Base-by-base conservation (phyloP, 306 rosid species). In the Corylus avellana region DNA sequence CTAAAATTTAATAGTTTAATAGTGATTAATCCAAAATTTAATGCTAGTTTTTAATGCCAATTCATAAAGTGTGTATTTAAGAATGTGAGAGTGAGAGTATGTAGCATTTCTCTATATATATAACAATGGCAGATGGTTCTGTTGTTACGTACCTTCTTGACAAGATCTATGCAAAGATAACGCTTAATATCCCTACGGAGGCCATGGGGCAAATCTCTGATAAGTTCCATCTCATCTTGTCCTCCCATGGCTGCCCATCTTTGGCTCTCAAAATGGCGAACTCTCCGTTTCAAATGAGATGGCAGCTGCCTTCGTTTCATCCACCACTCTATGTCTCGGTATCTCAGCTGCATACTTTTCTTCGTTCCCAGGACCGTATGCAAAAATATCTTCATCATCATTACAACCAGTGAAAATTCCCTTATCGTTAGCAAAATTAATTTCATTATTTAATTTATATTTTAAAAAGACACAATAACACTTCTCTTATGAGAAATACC, bases 291-390 rank as follows among this genome's bases (percentile, higher is more conserved):
- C 74, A 86, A 58, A 68, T 70, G 84, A 39, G 50, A 58, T 1
- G 89, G 87, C 59, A 86, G 49, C 57, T 86, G 87, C 10, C 89
- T 77, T 1, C 86, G 39, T 35, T n/a, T 71, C 87, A 86, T 86
- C 89, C 89, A 86, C 86, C 81, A 73, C 63, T 83, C 89, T 62
- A 80, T 63, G 75, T 86, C 89, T 20, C 75, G 75, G 35, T 79
- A 68, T 69, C 74, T 46, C 53, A 79, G 25, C 53, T 82, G 89
- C 72, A 74, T 77, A 18, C 17, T 76, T 75, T 66, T 85, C 86
- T 82, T 85, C 53, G 70, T 85, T 73, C 53, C 74, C 89, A 79
- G 61, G 55, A 79, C 58, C 57, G 53, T 53, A 4, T 82, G 84
- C 68, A 85, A 46, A 56, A 73, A 82, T 44, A 82, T 61, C 89